These are phyloP conservation scores for Xerophyta viscosa DNA, from an alignment of 106 monocot species.

Conservation along the genomic window DNA sequence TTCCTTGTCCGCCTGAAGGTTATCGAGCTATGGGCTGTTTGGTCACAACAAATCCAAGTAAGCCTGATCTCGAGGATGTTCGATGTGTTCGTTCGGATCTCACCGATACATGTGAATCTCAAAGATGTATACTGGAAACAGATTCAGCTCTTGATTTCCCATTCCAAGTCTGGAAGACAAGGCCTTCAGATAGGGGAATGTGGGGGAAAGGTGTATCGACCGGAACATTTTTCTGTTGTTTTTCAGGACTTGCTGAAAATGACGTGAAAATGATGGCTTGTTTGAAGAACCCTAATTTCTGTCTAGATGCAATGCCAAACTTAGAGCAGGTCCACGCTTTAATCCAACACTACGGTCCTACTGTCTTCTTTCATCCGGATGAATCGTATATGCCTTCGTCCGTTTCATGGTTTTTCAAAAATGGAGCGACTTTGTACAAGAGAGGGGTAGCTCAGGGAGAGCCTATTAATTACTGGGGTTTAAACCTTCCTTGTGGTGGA, in stretches of 20 bases:
- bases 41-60: constrained; percentile 53
- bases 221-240: constrained; percentile 77
- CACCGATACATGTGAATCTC: constrained; percentile 52
- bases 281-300: constrained; percentile 62
- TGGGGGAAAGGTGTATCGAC: constrained; percentile 55
- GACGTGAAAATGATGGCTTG: constrained; percentile 45
- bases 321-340: constrained; percentile 73
- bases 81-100: constrained; percentile 86
- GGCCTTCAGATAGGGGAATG: constrained; percentile 71
- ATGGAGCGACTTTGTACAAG: constrained; percentile 66
- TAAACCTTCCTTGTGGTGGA: constrained; percentile 77
- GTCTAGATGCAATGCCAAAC: constrained; percentile 78
- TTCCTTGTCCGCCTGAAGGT: constrained; percentile 65
- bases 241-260: constrained; percentile 10
- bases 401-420: constrained; percentile 89
- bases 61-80: constrained; percentile 69
- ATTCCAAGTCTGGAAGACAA: constrained; percentile 48
- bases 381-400: constrained; percentile 88
- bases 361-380: constrained; percentile 87
- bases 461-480: constrained; percentile 50
- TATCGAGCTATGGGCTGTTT: constrained; percentile 70
- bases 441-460: constrained; percentile 36
- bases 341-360: constrained; percentile 86
- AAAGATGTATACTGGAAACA: constrained; percentile 29
- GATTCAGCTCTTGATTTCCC: constrained; percentile 16